phyloP scores from a whole-genome alignment of 2,329 filamentous ascomycete species.

The Sporothrix brasiliensis region DNA sequence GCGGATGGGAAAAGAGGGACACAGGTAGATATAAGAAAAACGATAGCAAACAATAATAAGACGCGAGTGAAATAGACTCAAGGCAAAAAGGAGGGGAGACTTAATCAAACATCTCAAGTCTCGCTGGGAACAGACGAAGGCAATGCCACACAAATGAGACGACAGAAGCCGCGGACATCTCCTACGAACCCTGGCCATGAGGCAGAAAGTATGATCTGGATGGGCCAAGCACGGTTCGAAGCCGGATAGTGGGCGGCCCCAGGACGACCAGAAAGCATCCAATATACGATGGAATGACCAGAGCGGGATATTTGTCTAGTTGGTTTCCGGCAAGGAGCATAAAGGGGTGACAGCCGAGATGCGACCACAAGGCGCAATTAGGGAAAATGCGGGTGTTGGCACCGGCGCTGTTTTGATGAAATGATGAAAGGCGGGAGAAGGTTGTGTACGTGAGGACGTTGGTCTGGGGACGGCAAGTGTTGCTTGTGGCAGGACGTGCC shows the following conservation, averaged over 20 bases:
- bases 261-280: neutral
- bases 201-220: neutral
- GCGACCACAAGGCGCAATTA: neutral
- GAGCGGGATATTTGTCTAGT: neutral
- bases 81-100: neutral
- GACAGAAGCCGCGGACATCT: neutral
- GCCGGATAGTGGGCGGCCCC: constrained; percentile 8
- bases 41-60: neutral
- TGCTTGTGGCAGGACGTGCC: neutral
- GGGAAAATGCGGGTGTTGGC: neutral
- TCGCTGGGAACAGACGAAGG: neutral
- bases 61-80: neutral
- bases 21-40: neutral
- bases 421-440: neutral
- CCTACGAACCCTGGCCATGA: constrained; percentile 5
- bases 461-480: constrained; percentile 9
- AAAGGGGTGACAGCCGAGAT: neutral
- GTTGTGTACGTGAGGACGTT: neutral
- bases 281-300: constrained; percentile 9
- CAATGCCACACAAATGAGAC: neutral
- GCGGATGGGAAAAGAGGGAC: neutral
- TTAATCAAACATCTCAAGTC: neutral
- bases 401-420: neutral
- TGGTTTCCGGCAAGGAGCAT: neutral
- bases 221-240: constrained; percentile 1